Evolutionary conservation across 1,139 yeast species (phyloP).

Genomic region (Eremothecium cymbalariae): DNA sequence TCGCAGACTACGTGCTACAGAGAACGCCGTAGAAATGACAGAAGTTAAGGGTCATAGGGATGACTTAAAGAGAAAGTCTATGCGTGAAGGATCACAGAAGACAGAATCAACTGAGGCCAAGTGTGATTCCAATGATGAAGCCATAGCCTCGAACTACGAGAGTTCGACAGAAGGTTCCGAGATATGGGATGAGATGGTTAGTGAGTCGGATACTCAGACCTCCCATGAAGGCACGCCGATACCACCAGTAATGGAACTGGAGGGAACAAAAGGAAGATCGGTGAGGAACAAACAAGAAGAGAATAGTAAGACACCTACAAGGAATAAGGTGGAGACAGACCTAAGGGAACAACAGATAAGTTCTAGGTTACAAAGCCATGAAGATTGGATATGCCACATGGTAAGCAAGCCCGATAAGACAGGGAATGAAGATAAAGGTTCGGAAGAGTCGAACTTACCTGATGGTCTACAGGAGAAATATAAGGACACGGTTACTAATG

Average conservation of each 20-base stretch:
- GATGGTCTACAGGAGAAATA: constrained; percentile 1
- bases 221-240: neutral
- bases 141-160: neutral
- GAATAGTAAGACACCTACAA: neutral
- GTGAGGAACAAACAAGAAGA: neutral
- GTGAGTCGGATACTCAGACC: neutral
- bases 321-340: neutral
- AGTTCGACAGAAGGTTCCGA: neutral
- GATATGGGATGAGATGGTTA: too few species aligned
- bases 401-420: neutral
- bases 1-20: too few species aligned
- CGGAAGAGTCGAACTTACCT: constrained; percentile 1
- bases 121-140: neutral
- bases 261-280: constrained; percentile 1
- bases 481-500: constrained; percentile 6
- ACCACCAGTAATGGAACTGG: neutral
- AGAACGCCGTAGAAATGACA: neutral
- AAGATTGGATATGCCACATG: constrained; percentile 1
- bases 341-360: constrained; percentile 1
- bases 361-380: neutral
- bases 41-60: neutral
- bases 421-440: neutral
- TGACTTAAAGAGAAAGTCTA: too few species aligned
- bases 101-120: too few species aligned
- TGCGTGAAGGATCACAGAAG: too few species aligned